Base-by-base conservation (phyloP, 2,329 filamentous ascomycete species). In the Leptographium flavum region DNA sequence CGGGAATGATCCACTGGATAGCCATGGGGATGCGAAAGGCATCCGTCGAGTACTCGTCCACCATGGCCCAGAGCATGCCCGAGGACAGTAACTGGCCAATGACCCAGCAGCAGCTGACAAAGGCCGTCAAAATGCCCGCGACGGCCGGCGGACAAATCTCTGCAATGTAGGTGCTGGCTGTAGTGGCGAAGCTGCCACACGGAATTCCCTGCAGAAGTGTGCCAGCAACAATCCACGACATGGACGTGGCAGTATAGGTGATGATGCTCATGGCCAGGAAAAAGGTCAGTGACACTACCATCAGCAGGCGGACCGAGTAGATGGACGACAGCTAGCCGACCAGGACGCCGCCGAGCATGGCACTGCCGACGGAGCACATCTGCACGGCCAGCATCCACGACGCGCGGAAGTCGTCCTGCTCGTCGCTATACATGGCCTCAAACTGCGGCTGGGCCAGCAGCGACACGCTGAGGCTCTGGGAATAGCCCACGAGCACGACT, bases 391-490 rank as follows among this genome's bases (percentile, higher is more conserved):
- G 42, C 50, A 53, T 50, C 52, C 49, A 54, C 4, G 33, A 41
- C 4, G 51, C 49, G 2, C 44, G 28, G 21, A 52, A 52, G 40
- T 51, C 48, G 13, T 42, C 35, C 38, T 37, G 39, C 5, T 43
- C 39, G 9, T 48, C 36, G 2, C 58, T 59, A 36, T 57, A 62
- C 22, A 53, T 46, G 6, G 37, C 47, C 30, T 55, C 46, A 35
- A 56, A 57, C 23, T 55, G 51, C 2, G 53, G 52, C 39, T 54
- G 54, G 0, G 52, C 50, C 7, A 56, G 48, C 15, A 56, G 50
- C 10, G 53, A 55, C 1, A 54, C 49, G 11, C 49, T 32, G 6
- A 56, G 47, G 15, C 42, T 47, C 13, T 52, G 54, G 5, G 53
- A 46, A 39, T 54, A 56, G 13, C 53, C 53, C 35, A 54, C 52